Percentiles rank a stretch among this genome's conserved stretches.
Conservation (phyloP, 306 rosid genomes). For the Lagenaria siceraria region DNA sequence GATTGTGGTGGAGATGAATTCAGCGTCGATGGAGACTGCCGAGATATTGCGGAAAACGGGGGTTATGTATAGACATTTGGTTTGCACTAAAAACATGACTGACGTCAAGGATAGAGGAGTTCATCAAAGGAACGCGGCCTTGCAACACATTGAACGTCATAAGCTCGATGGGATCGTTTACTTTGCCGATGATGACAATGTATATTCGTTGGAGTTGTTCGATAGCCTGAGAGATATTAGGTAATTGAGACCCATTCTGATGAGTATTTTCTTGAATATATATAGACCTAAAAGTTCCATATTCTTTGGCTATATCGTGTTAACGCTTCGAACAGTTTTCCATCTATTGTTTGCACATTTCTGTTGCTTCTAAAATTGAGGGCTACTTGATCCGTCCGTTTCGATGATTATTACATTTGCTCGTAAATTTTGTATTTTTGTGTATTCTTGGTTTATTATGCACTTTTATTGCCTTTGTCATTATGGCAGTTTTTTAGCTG, state of each 20-base stretch:
- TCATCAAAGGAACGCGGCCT: slow-evolving; percentile 82
- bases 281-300: not conserved
- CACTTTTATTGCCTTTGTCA: not conserved
- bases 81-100: slow-evolving; percentile 44
- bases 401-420: not conserved
- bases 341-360: not conserved
- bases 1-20: slow-evolving; percentile 79
- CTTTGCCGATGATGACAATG: slow-evolving; percentile 90
- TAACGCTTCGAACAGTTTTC: not conserved
- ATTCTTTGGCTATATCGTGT: not conserved
- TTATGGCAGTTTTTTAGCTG: not conserved
- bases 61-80: slow-evolving; percentile 87
- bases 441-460: not conserved
- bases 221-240: slow-evolving; percentile 62
- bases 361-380: not conserved
- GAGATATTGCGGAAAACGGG: slow-evolving; percentile 87
- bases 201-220: slow-evolving; percentile 70
- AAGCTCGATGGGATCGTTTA: slow-evolving; percentile 82
- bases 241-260: slow-evolving; percentile 19
- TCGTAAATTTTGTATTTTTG: not conserved
- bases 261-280: not conserved
- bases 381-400: not conserved
- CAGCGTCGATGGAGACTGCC: slow-evolving; percentile 84
- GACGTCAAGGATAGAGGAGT: slow-evolving; percentile 84
- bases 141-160: slow-evolving; percentile 85